Evolutionary conservation across 768 basidiomycete genomes (phyloP).

Genomic region (Boletus bicolor): DNA sequence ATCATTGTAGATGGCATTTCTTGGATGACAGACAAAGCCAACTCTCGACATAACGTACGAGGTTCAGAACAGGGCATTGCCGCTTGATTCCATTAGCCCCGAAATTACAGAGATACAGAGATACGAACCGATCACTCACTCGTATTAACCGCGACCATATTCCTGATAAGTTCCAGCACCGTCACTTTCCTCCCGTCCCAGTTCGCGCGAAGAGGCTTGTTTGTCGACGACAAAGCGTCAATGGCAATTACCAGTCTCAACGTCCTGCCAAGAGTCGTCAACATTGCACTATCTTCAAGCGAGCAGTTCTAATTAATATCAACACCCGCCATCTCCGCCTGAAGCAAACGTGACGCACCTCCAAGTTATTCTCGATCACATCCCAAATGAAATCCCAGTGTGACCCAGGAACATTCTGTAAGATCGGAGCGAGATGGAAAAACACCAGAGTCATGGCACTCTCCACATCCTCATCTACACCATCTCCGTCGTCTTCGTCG

Average conservation of each 20-base stretch:
- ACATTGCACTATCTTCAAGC: slow-evolving; percentile 52
- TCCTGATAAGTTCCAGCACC: slow-evolving; percentile 56
- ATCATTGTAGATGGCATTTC: slow-evolving; percentile 62
- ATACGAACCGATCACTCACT: slow-evolving; percentile 38
- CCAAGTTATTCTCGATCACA: slow-evolving; percentile 81
- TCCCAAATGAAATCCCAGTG: slow-evolving; percentile 97
- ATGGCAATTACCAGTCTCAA: slow-evolving; percentile 64
- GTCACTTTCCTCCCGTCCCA: slow-evolving; percentile 60
- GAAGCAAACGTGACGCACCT: slow-evolving; percentile 47
- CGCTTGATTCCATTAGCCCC: slow-evolving; percentile 2
- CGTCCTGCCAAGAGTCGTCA: slow-evolving; percentile 67
- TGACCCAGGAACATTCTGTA: slow-evolving; percentile 79
- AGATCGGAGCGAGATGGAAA: slow-evolving; percentile 73
- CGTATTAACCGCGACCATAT: slow-evolving; percentile 52
- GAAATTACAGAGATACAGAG: not conserved
- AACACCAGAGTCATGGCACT: slow-evolving; percentile 73
- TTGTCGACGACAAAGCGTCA: slow-evolving; percentile 66
- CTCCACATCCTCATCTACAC: slow-evolving; percentile 76
- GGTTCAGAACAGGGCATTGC: slow-evolving; percentile 46
- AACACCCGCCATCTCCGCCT: not conserved
- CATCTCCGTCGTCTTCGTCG: slow-evolving; percentile 52
- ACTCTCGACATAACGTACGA: slow-evolving; percentile 61
- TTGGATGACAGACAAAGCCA: slow-evolving; percentile 66
- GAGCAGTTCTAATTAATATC: slow-evolving; percentile 50
- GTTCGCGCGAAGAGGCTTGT: slow-evolving; percentile 64